A percentile compares a stretch with the other conserved stretches of the same genome.
Evolutionary conservation across 176 grass and related monocot species (phyloP).

Genomic region (Themeda triandra): DNA sequence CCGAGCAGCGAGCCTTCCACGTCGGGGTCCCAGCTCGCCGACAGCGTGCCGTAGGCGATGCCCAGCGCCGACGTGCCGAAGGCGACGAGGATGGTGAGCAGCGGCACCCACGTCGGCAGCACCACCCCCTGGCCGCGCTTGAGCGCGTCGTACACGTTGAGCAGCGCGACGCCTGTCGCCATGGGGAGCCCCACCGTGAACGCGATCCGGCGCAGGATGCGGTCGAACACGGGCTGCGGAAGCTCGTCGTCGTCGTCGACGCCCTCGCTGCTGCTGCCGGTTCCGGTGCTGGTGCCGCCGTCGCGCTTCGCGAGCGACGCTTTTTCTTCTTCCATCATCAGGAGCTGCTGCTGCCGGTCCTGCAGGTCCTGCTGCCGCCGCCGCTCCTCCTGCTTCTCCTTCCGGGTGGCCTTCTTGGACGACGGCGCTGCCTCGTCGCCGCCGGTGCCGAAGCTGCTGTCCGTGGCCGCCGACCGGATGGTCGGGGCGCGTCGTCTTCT

Average conservation of each 20-base stretch:
- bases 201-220: slow-evolving; percentile 67
- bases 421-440: neutral
- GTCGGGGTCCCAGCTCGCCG: slow-evolving; percentile 77
- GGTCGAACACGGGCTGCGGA: slow-evolving; percentile 67
- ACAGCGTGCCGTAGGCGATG: slow-evolving; percentile 83
- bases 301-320: neutral
- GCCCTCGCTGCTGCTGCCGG: neutral
- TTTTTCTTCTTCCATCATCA: neutral
- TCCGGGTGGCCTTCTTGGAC: neutral
- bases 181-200: slow-evolving; percentile 65
- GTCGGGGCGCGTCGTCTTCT: slow-evolving; percentile 8
- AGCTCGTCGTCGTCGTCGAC: slow-evolving; percentile 50
- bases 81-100: slow-evolving; percentile 57
- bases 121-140: slow-evolving; percentile 27
- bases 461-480: slow-evolving; percentile 29
- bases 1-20: slow-evolving; percentile 78
- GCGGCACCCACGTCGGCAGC: slow-evolving; percentile 53
- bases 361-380: slow-evolving; percentile 5
- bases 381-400: slow-evolving; percentile 19
- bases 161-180: slow-evolving; percentile 48
- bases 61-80: slow-evolving; percentile 82
- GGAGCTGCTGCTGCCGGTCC: slow-evolving; percentile 7
- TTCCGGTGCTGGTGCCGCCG: neutral
- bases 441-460: slow-evolving; percentile 2
- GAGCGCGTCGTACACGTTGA: slow-evolving; percentile 50